Evolutionary conservation across 768 basidiomycete species (phyloP).

Genomic region (Chalciporus piperatus): DNA sequence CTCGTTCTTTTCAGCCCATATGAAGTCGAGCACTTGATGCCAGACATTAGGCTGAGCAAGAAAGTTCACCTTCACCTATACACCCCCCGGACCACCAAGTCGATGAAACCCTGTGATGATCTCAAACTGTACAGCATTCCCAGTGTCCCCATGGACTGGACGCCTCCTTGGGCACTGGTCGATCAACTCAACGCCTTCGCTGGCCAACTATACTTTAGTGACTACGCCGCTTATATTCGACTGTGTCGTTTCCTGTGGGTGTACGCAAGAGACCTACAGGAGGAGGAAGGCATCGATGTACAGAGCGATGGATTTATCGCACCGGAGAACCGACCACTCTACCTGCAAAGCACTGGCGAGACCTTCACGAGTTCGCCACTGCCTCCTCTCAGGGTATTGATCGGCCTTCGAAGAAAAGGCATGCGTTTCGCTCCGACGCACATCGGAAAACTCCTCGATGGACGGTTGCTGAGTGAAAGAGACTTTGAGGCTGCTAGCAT

Average conservation of each 20-base stretch:
- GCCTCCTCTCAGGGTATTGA: conserved; percentile 17
- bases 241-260: conserved; percentile 5
- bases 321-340: neutral
- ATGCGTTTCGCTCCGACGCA: conserved; percentile 36
- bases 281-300: neutral
- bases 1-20: conserved; percentile 40
- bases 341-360: conserved; percentile 5
- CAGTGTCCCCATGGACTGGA: neutral
- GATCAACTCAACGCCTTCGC: conserved; percentile 3
- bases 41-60: conserved; percentile 31
- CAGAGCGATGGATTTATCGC: conserved; percentile 4
- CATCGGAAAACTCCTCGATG: conserved; percentile 37
- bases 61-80: conserved; percentile 5
- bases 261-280: neutral
- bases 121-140: conserved; percentile 1
- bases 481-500: conserved; percentile 21
- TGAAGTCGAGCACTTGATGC: conserved; percentile 38
- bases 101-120: conserved; percentile 3
- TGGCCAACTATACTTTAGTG: conserved; percentile 4
- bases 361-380: conserved; percentile 37
- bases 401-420: conserved; percentile 37
- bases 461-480: conserved; percentile 15
- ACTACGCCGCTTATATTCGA: conserved; percentile 1
- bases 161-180: neutral
- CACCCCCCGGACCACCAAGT: conserved; percentile 1